Evolutionary conservation across 208 protist genomes (phyloP), one percentile per base, ranked within the genome.

Genomic region (Sergeia podlipaevii): DNA sequence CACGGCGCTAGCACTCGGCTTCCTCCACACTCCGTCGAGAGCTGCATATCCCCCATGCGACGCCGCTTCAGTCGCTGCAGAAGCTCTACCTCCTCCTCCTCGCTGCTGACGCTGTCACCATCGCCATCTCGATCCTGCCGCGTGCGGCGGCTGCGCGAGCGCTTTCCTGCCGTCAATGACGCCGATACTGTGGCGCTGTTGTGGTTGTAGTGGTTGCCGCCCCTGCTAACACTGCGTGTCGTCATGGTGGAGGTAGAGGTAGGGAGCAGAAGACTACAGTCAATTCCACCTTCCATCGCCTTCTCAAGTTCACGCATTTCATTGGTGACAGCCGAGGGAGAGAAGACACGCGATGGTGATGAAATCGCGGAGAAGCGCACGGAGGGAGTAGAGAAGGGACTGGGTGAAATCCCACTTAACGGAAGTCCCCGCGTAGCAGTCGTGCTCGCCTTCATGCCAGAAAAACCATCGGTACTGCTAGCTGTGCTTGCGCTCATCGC

Each of bases 1-100:
- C 71, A 30, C 18, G 81, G 81, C 1, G 64, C 70, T 26, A 89
- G 61, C 15, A 65, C 43, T 5, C 66, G 55, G 46, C 76, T 85
- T 8, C 76, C 76, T 15, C 76, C 80, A 21, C 80, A 78, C 47
- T 75, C 48, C 29, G 54, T 37, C 17, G 61, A 41, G 1, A 62
- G 56, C 2, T n/a, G n/a, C n/a, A 62, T 34, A 46, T 74, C 44
- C 0, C 37, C 56, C 8, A 36, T 41, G 13, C 43, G 39, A 33
- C 61, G 51, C 2, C 65, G 60, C 34, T 68, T 67, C 36, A 64
- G 59, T 27, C 61, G 68, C 36, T 37, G 64, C 38, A 62, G 50
- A 20, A 67, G 55, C 33, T 30, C 55, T 1, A 54, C 50, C 18
- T 44, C 45, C 24, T 65, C 39, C 41, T 64, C 49, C 23, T 64